Evolutionary conservation across 495 filamentous ascomycete genomes (phyloP).

Genomic region (Aspergillus incahuasiensis): DNA sequence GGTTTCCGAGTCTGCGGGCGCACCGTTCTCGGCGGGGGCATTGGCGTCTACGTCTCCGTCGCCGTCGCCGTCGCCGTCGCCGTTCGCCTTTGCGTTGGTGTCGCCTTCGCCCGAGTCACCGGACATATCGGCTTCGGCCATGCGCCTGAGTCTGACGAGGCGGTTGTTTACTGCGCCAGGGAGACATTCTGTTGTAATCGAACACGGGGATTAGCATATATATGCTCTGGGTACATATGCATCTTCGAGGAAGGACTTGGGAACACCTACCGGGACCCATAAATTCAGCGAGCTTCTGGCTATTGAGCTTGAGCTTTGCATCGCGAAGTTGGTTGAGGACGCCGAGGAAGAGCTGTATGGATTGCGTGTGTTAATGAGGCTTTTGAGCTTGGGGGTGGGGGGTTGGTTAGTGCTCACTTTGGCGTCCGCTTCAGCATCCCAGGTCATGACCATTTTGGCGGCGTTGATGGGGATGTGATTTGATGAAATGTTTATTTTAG

Average conservation of each 20-base stretch:
- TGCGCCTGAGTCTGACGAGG: neutral
- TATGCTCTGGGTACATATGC: no score
- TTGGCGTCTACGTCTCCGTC: no score
- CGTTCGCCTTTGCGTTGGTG: neutral
- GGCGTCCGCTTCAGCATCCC: conserved; percentile 8
- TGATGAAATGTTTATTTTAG: no score
- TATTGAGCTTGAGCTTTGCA: conserved; percentile 7
- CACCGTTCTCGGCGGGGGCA: no score
- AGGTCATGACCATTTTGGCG: conserved; percentile 9
- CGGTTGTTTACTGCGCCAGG: conserved; percentile 12
- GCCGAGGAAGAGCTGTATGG: conserved; percentile 11
- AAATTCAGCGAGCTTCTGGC: conserved; percentile 2
- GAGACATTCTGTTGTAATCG: conserved; percentile 4
- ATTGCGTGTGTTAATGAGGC: neutral
- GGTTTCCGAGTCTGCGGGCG: no score
- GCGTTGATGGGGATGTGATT: neutral
- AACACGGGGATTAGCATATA: no score
- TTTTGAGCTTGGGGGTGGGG: neutral
- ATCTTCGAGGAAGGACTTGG: neutral
- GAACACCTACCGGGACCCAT: conserved; percentile 9
- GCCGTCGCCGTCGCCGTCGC: neutral
- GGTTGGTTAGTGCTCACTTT: neutral
- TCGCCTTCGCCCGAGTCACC: no score
- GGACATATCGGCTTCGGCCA: neutral
- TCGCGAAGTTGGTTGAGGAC: conserved; percentile 12